Base-by-base conservation (phyloP, 2,329 filamentous ascomycete genomes). In the Westerdykella sp. region DNA sequence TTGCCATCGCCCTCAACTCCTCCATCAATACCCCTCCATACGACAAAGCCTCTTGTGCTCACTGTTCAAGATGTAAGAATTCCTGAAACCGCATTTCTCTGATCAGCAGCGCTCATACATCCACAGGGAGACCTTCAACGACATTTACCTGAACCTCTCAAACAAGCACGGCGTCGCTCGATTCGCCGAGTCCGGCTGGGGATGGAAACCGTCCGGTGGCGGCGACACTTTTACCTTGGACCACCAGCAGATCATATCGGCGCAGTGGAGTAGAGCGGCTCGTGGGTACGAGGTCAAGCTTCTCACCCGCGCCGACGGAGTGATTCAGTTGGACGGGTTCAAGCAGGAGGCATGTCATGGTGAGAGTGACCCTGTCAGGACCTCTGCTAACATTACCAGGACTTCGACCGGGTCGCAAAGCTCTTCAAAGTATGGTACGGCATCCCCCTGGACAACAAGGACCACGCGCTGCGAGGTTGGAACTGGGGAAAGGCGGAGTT, bases 401-500 rank as follows among this genome's bases (percentile, higher is more conserved):
- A 98, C 67, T 87, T 88, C 56, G 93, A 98, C 54, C 87, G 93
- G 43, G 74, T 96, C 12, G 79, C 75, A 70, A 96, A 95, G 67
- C 81, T 93, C 55, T 96, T 98, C 78, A 97, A 96, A 73, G 87
- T 91, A 62, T 97, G 91, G 87, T 98, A 97, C 71, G 93, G 88
- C 71, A 85, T 93, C 60, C 89, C 83, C 59, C 78, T 98, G 46
- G 90, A 97, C 66, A 87, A 81, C 67, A 88, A 87, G 68, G 93
- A 98, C 69, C 93, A 97, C 68, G 89, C 93, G 18, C 74, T 98
- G 46, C 83, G 93, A 56, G 93, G 93, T 44, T 98, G 93, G 93
- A 98, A 98, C 68, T 98, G 93, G 94, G 93, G 93, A 60, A 98
- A 97, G 71, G 87, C 88, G 51, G 93, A 98, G 60, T 95, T 98